A percentile compares a stretch with the other conserved stretches of the same genome.
phyloP scores from a whole-genome alignment of 192 early-diverging fungal species.

The Coemansia sp. region DNA sequence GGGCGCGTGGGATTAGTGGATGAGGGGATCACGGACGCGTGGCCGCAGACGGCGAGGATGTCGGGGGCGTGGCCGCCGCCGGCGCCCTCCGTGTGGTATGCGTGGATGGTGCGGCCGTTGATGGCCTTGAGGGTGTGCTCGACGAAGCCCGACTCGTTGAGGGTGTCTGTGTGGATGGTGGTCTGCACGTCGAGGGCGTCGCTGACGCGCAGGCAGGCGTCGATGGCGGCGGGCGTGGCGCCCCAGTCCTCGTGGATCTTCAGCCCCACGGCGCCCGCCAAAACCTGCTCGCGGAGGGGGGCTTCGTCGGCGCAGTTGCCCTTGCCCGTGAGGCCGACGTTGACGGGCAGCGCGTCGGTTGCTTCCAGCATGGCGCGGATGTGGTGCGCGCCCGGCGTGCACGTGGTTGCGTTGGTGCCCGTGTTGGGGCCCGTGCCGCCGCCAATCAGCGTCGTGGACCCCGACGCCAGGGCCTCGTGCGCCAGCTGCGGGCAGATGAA shows the following conservation, averaged over 20 bases:
- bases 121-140: constrained; percentile 88
- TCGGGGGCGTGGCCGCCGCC: constrained; percentile 94
- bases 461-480: constrained; percentile 78
- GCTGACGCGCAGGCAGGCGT: constrained; percentile 80
- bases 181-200: constrained; percentile 86
- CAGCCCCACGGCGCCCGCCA: constrained; percentile 85
- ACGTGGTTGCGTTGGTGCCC: constrained; percentile 95
- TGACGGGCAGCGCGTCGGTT: constrained; percentile 86
- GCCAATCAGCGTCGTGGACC: constrained; percentile 83
- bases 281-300: constrained; percentile 79
- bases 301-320: constrained; percentile 73
- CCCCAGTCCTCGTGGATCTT: constrained; percentile 98
- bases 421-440: constrained; percentile 96
- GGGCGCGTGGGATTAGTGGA: constrained; percentile 97
- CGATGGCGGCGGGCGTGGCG: constrained; percentile 91
- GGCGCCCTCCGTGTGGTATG: constrained; percentile 96
- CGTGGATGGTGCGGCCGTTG: constrained; percentile 89
- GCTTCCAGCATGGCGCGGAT: constrained; percentile 89
- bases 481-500: constrained; percentile 93
- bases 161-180: constrained; percentile 95
- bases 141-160: constrained; percentile 98
- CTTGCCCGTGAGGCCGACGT: constrained; percentile 96
- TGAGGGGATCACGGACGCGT: constrained; percentile 86
- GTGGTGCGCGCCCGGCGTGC: constrained; percentile 82
- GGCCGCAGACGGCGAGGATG: constrained; percentile 74